A percentile compares a stretch with the other conserved stretches of the same genome.
Conservation (phyloP, 768 basidiomycete species). For the Leccinum ochraceum region DNA sequence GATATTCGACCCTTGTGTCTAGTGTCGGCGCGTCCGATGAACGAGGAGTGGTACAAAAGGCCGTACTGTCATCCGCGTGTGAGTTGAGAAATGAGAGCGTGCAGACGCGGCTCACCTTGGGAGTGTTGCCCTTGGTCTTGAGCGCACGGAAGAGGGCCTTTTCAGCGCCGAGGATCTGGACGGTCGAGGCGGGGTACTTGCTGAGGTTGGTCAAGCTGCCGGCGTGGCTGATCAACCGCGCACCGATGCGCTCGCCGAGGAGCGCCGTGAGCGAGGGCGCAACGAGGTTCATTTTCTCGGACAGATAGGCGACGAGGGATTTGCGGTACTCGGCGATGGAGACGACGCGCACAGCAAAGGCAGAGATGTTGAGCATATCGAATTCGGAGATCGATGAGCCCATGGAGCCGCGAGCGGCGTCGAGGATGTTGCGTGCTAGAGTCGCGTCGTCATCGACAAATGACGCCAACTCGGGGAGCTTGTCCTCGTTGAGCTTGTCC, state of each 20-base stretch:
- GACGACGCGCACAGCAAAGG: conserved; percentile 88
- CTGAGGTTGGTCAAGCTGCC: conserved; percentile 95
- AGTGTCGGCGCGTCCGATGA: conserved; percentile 92
- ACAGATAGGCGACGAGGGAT: conserved; percentile 79
- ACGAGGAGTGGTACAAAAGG: conserved; percentile 94
- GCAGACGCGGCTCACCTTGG: conserved; percentile 58
- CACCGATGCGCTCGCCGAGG: conserved; percentile 90
- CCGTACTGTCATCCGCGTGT: conserved; percentile 72
- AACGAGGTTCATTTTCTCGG: conserved; percentile 98
- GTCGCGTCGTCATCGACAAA: conserved; percentile 84
- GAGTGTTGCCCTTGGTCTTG: conserved; percentile 99
- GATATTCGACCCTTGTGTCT: conserved; percentile 98
- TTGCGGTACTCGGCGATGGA: conserved; percentile 94
- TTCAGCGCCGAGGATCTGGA: conserved; percentile 97
- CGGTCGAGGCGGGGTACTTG: conserved; percentile 98
- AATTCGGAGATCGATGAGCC: conserved; percentile 88
- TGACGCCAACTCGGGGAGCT: conserved; percentile 73
- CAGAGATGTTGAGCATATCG: conserved; percentile 93
- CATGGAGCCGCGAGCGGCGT: conserved; percentile 94
- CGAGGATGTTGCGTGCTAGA: conserved; percentile 90
- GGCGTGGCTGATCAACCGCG: conserved; percentile 91
- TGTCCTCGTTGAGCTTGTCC: conserved; percentile 74
- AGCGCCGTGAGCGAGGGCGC: conserved; percentile 91
- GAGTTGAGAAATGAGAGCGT: neutral
- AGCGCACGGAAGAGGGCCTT: conserved; percentile 96